phyloP scores from a whole-genome alignment of 179 eudicot genomes.

The Beta lomatogona region DNA sequence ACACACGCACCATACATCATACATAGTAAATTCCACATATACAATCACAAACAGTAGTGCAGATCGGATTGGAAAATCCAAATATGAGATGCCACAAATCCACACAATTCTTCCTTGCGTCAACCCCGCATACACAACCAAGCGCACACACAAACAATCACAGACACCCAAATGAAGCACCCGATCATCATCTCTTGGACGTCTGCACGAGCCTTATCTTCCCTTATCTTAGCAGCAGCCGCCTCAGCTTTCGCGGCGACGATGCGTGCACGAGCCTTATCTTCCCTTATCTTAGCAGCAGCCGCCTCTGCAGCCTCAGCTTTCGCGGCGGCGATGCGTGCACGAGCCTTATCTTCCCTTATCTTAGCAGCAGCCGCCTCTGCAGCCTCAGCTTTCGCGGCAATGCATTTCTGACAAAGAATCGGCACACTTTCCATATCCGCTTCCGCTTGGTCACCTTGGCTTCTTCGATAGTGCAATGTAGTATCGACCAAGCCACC shows the following conservation, averaged over 20 bases:
- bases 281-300: no score
- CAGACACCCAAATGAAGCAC: background rate
- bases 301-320: no score
- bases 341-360: background rate
- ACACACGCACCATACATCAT: no score
- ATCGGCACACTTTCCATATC: background rate
- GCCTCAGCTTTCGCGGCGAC: no score
- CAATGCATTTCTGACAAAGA: background rate
- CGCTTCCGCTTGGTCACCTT: background rate
- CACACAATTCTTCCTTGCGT: background rate
- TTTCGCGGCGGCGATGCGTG: no score
- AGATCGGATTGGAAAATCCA: no score
- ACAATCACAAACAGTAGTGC: no score
- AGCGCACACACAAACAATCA: background rate
- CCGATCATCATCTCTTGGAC: background rate
- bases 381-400: background rate
- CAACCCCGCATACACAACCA: conserved; percentile 5
- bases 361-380: background rate
- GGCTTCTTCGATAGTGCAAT: background rate
- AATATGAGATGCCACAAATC: no score
- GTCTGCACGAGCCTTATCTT: background rate
- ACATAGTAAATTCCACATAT: no score
- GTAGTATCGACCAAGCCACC: background rate
- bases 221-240: no score
- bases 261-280: background rate